These are phyloP conservation scores for Chlorophyllum brunneum DNA, from an alignment of 768 basidiomycete genomes.

Conservation along the genomic window DNA sequence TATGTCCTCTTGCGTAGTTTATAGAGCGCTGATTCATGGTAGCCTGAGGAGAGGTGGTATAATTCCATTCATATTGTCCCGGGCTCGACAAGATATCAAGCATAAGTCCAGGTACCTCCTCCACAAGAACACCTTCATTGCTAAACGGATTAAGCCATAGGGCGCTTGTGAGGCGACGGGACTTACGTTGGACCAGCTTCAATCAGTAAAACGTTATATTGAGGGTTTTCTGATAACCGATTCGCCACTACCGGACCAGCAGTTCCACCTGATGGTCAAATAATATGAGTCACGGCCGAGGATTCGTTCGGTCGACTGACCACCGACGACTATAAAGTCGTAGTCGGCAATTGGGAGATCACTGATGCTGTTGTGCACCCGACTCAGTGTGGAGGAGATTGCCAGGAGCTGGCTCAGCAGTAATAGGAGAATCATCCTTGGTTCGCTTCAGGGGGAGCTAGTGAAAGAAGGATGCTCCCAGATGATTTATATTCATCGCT, in stretches of 20 bases:
- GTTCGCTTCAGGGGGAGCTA: no score
- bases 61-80: conserved; percentile 24
- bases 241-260: conserved; percentile 54
- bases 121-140: conserved; percentile 11
- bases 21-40: conserved; percentile 19
- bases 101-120: conserved; percentile 11
- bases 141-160: not conserved
- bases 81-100: conserved; percentile 13
- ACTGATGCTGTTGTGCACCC: not conserved
- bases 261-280: conserved; percentile 34
- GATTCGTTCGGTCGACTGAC: conserved; percentile 18
- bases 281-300: not conserved
- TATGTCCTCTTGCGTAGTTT: conserved; percentile 21
- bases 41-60: conserved; percentile 21
- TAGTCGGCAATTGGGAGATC: conserved; percentile 1
- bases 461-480: no score
- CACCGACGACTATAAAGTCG: conserved; percentile 21
- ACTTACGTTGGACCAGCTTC: conserved; percentile 56
- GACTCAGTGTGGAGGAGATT: not conserved
- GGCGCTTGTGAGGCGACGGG: not conserved
- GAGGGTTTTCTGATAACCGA: conserved; percentile 46
- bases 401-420: not conserved
- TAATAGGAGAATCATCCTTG: not conserved
- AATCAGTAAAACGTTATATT: conserved; percentile 43
- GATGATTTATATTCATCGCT: no score